Base-by-base conservation (phyloP, 345 rosid genomes). In the Rubroshorea leprosula region DNA sequence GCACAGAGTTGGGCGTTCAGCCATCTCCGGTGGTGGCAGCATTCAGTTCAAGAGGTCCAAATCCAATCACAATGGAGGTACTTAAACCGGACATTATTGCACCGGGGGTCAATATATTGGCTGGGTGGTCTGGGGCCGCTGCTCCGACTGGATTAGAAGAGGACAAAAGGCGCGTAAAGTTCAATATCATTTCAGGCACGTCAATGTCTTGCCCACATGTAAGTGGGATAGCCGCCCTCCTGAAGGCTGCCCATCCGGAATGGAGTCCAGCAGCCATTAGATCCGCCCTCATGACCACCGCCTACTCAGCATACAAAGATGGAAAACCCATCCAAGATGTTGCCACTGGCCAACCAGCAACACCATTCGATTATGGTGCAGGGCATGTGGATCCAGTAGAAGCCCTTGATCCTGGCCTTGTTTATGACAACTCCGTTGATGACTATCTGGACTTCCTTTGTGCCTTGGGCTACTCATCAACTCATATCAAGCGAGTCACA, bases 201-300 rank as follows among this genome's bases (percentile, higher is more conserved):
- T 83, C 86, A 0, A 85, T 78, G 86, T 73, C 93, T 23, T 83
- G 86, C 51, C 89, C 89, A 3, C 83, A 83, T 47, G 72, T 83
- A 4, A 73, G 84, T 41, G 93, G 93, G 23, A 27, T 80, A 50
- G 86, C 86, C 0, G 85, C 83, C 5, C 66, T 83, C 20, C 15
- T 85, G 69, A 78, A 75, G 73, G 85, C 75, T 18, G 84, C 79
- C 27, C 89, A 83, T 61, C 79, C 70, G 13, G 84, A 75, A 23
- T 85, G 89, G 89, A 83, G 86, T 54, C 85, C 83, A 0, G 80
- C 81, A 19, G 85, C 82, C 45, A 83, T 83, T 35, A 79, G 60
- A 67, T 85, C 83, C n/a, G 86, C 86, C 54, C 80, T 83, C 31
- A 86, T 83, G 85, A 86, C 87, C 69, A 86, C 87, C 15, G 81